Evolutionary conservation across 2,329 filamentous ascomycete species (phyloP).

Genomic region (Bipolaris gigantea): DNA sequence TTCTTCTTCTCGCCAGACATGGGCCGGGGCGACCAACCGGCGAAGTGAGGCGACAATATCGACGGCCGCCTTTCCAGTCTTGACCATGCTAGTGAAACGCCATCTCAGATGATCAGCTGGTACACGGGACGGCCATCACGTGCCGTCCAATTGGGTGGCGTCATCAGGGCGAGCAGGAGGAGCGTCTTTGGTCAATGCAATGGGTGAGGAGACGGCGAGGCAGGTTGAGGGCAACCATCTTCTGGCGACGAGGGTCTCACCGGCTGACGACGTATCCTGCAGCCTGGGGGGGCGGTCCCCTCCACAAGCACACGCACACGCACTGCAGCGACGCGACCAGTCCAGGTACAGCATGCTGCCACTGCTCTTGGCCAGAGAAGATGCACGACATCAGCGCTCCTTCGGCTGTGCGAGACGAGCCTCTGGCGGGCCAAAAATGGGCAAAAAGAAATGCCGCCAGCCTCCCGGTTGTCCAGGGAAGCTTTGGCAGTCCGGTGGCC

Average conservation of each 20-base stretch:
- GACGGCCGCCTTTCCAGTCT: constrained; percentile 1
- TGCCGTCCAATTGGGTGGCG: constrained; percentile 4
- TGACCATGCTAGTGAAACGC: constrained; percentile 4
- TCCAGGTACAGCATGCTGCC: background rate
- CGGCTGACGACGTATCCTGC: constrained; percentile 6
- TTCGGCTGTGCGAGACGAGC: background rate
- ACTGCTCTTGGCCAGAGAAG: background rate
- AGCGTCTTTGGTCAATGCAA: background rate
- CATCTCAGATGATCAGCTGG: constrained; percentile 9
- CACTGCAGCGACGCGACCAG: background rate
- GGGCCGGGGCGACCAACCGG: background rate
- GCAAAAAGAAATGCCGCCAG: background rate
- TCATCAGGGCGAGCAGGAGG: constrained; percentile 6
- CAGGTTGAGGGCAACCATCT: background rate
- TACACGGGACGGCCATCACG: background rate
- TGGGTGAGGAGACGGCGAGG: background rate
- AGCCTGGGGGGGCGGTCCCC: background rate
- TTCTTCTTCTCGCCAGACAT: background rate
- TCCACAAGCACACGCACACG: too few relatives aligned
- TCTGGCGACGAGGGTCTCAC: background rate
- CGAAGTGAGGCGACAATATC: constrained; percentile 6
- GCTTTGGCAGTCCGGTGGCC: constrained; percentile 12
- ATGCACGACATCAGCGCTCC: background rate
- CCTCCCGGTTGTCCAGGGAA: background rate
- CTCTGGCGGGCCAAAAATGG: background rate